These are phyloP conservation scores for Termitomyces sp. DNA, from an alignment of 768 basidiomycete species.

Conservation along the genomic window DNA sequence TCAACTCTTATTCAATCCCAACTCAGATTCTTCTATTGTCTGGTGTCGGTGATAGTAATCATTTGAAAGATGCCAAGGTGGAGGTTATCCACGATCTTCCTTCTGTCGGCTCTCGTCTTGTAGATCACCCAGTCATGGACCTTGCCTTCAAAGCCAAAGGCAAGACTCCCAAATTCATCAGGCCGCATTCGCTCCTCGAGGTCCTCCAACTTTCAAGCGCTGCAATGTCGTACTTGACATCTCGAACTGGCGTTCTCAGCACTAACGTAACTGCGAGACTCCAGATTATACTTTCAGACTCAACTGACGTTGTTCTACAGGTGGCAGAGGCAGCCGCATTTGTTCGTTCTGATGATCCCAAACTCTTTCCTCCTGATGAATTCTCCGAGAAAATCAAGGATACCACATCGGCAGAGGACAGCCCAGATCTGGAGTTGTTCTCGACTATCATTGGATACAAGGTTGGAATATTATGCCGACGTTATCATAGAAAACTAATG, in stretches of 20 bases:
- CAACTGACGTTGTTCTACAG: constrained; percentile 18
- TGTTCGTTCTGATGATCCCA: constrained; percentile 49
- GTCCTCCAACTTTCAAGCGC: constrained; percentile 25
- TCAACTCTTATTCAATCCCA: neutral
- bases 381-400: constrained; percentile 37
- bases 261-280: constrained; percentile 41
- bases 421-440: constrained; percentile 49
- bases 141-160: constrained; percentile 53
- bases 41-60: constrained; percentile 67
- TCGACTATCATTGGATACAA: constrained; percentile 40
- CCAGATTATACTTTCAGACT: neutral
- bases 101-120: constrained; percentile 70
- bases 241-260: constrained; percentile 47
- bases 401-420: constrained; percentile 39
- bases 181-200: constrained; percentile 26
- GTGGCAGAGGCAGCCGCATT: constrained; percentile 58
- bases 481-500: neutral
- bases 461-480: constrained; percentile 17
- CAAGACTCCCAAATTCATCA: constrained; percentile 38
- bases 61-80: constrained; percentile 54
- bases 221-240: constrained; percentile 38
- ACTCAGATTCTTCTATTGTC: constrained; percentile 65
- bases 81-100: constrained; percentile 61
- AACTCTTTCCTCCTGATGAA: constrained; percentile 38
- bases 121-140: constrained; percentile 66